Conservation (phyloP, 352 stramenopile genomes). For the Thalassiosira livingstoniorum region DNA sequence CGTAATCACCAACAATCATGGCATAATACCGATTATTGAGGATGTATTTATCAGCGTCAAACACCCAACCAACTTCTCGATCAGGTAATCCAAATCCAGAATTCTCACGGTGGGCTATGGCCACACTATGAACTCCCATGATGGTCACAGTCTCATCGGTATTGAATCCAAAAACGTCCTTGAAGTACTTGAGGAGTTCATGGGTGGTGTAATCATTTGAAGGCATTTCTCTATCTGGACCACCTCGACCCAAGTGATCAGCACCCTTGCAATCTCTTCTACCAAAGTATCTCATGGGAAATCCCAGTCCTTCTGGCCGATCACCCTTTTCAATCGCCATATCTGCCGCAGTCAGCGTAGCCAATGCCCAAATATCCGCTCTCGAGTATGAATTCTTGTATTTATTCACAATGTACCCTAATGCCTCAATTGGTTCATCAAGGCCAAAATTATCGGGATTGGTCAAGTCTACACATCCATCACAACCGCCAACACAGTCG, state of each 20-base stretch:
- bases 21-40: no score
- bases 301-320: conserved; percentile 8
- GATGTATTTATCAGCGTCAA: no score
- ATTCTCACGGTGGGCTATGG: conserved; percentile 13
- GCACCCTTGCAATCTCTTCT: conserved; percentile 26
- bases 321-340: conserved; percentile 4
- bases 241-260: conserved; percentile 23
- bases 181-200: conserved; percentile 39
- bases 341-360: conserved; percentile 38
- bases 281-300: conserved; percentile 32
- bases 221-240: conserved; percentile 11
- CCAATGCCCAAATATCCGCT: conserved; percentile 69
- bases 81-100: conserved; percentile 12
- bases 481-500: conserved; percentile 66
- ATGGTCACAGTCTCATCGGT: conserved; percentile 51
- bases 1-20: no score
- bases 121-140: conserved; percentile 67
- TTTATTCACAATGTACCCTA: conserved; percentile 44
- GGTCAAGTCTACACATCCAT: conserved; percentile 45
- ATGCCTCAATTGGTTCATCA: conserved; percentile 53
- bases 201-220: conserved; percentile 28
- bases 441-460: conserved; percentile 53
- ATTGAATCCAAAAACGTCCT: conserved; percentile 54
- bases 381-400: conserved; percentile 38
- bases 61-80: conserved; percentile 14